Evolutionary conservation across 257 asterid genomes (phyloP), one percentile per base, ranked within the genome.

Genomic region (Ocimum tenuiflorum): DNA sequence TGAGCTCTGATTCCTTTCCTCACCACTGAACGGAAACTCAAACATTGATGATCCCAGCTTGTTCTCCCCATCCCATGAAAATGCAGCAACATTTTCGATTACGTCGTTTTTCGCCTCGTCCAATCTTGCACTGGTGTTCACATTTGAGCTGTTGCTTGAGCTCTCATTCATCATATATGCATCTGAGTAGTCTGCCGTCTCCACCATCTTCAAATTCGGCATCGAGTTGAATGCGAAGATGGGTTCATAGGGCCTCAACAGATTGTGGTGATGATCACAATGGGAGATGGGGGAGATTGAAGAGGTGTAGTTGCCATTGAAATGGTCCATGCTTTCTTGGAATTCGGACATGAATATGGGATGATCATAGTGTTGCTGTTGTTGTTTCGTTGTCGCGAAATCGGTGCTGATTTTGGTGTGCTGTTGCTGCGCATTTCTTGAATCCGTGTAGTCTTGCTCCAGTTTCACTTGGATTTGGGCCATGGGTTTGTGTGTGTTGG

Each of bases 401-500:
- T 13, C 66, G 17, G 17, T 8, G 58, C 56, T 35, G 42, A 59
- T 35, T 65, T 2, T 27, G 31, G 2, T 27, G 31, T 27, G 31
- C 4, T 27, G 3, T 27, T 27, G 31, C 31, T 1, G 31, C 31
- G 31, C 31, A 27, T 1, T 4, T 27, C 4, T 27, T 8, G 83
- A 69, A 11, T 63, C 17, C 19, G 68, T 77, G 60, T 46, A 31
- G 19, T 73, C 68, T 14, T 62, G 50, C 65, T 80, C 83, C 43
- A 58, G 38, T 19, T 60, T 77, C 18, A 52, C 74, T 74, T 67
- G 62, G 0, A 48, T 64, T 69, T 74, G 73, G 0, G 62, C 19
- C 48, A 73, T 66, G 1, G 81, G 84, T 69, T 83, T 77, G 86
- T 87, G 95, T 14, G 87, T 89, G 47, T 43, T 77, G 5, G 96